Conservation (phyloP, 371 early-diverging fungal species). For the Mortierella sp. region DNA sequence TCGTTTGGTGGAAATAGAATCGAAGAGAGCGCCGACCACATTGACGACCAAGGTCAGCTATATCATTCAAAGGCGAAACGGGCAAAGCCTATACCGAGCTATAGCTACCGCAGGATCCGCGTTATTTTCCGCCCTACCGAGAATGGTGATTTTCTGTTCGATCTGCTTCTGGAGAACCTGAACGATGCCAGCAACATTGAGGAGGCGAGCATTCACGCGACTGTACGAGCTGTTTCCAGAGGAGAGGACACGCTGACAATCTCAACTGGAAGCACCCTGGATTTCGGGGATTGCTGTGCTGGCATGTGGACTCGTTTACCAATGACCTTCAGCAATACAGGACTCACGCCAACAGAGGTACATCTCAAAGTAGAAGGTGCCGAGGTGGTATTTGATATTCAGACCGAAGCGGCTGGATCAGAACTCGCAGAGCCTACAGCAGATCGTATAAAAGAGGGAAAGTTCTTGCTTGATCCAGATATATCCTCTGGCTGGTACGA, state of each 20-base stretch:
- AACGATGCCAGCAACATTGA: slow-evolving; percentile 90
- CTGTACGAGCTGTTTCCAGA: slow-evolving; percentile 79
- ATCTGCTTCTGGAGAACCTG: slow-evolving; percentile 90
- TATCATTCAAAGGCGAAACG: slow-evolving; percentile 26
- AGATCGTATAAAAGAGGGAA: slow-evolving; percentile 16
- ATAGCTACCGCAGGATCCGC: slow-evolving; percentile 79
- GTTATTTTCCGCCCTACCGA: slow-evolving; percentile 89
- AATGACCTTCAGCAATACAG: slow-evolving; percentile 86
- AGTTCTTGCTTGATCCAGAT: slow-evolving; percentile 36
- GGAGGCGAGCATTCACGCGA: slow-evolving; percentile 85
- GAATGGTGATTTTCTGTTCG: slow-evolving; percentile 91
- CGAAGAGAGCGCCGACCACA: slow-evolving; percentile 40
- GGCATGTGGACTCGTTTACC: slow-evolving; percentile 86
- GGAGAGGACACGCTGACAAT: slow-evolving; percentile 83
- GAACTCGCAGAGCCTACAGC: slow-evolving; percentile 14
- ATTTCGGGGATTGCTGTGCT: slow-evolving; percentile 95
- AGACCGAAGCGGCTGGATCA: slow-evolving; percentile 57
- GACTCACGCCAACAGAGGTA: slow-evolving; percentile 84
- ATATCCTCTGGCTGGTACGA: slow-evolving; percentile 39
- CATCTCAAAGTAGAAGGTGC: slow-evolving; percentile 85
- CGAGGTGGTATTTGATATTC: slow-evolving; percentile 76
- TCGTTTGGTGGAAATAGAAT: slow-evolving; percentile 46
- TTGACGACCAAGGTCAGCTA: slow-evolving; percentile 27
- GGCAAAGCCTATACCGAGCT: slow-evolving; percentile 75
- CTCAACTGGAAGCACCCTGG: slow-evolving; percentile 81